Evolutionary conservation across 2,329 filamentous ascomycete species (phyloP).

Genomic region (Fusarium sp.): DNA sequence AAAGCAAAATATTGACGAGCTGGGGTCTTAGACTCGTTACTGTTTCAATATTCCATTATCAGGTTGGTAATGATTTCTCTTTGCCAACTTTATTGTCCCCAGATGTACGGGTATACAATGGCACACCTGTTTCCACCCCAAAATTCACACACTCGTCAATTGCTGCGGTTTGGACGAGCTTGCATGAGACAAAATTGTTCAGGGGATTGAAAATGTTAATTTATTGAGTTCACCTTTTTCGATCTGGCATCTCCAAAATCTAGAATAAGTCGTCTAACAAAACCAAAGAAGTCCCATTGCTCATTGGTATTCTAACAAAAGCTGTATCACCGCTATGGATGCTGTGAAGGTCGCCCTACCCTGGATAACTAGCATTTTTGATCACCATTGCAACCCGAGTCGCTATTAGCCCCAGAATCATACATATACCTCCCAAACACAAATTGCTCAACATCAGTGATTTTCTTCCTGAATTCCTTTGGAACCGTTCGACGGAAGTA

Average conservation of each 20-base stretch:
- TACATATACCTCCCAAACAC: constrained; percentile 36
- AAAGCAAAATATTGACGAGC: not conserved
- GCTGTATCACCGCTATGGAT: not conserved
- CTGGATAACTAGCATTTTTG: constrained; percentile 3
- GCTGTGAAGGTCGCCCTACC: not conserved
- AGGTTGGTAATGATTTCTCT: not conserved
- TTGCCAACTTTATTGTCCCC: not conserved
- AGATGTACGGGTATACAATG: not conserved
- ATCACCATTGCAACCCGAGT: constrained; percentile 17
- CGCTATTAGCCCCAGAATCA: constrained; percentile 19
- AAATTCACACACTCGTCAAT: not conserved
- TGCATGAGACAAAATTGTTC: not conserved
- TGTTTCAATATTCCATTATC: not conserved
- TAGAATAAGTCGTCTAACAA: not conserved
- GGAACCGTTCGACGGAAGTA: constrained; percentile 56
- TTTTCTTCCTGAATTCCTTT: constrained; percentile 40
- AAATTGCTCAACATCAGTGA: constrained; percentile 38
- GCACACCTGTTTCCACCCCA: not conserved
- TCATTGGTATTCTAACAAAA: not conserved
- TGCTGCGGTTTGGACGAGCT: not conserved
- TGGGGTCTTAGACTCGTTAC: not conserved
- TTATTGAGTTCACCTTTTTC: not conserved
- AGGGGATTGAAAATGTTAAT: not conserved
- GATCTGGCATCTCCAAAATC: not conserved
- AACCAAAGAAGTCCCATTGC: not conserved